Base-by-base conservation (phyloP, 2,329 filamentous ascomycete genomes). In the Aureobasidium namibiae region DNA sequence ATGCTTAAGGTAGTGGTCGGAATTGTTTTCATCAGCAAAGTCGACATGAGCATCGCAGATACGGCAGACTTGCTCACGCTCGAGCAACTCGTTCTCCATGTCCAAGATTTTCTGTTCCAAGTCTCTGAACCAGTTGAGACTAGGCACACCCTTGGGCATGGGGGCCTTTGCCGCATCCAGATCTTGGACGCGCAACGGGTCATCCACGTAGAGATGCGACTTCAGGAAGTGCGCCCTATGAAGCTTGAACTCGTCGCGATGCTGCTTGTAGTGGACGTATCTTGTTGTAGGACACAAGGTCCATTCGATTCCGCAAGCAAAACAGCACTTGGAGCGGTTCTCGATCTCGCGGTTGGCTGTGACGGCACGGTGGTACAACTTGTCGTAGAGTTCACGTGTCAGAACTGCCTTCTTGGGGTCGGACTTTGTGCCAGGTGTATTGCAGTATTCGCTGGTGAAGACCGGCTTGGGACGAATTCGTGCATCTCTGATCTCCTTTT, bases 11-110 rank as follows among this genome's bases (percentile, higher is more conserved):
- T 60, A 60, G 18, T 60, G 57, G 6, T 46, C 48, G 9, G 29
- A 21, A 26, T 26, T 33, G 16, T 33, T 29, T 7, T 33, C 38
- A 3, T 45, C 29, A n/a, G 14, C 33, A 46, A 53, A 46, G 41
- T 53, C 48, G 31, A 60, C 26, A 23, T 31, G 23, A 7, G 33
- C 16, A 13, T 54, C 38, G n/a, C 57, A 60, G 33, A 60, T 34
- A 23, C 38, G 48, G 18, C 57, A 60, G 18, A 23, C 38, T 8
- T 60, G 34, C 21, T 54, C 39, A 38, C 57, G 57, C 24, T 60
- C 48, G 31, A 60, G 41, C n/a, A 60, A 21, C 18, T 60, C 48
- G 33, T 60, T 60, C 24, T 60, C 57, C n/a, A 23, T 29, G 14
- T 48, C 18, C 5, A 48, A 33, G 10, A 49, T 29, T 34, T 39